These are phyloP conservation scores for Mentha longifolia DNA, from an alignment of 257 asterid species.

Conservation along the genomic window DNA sequence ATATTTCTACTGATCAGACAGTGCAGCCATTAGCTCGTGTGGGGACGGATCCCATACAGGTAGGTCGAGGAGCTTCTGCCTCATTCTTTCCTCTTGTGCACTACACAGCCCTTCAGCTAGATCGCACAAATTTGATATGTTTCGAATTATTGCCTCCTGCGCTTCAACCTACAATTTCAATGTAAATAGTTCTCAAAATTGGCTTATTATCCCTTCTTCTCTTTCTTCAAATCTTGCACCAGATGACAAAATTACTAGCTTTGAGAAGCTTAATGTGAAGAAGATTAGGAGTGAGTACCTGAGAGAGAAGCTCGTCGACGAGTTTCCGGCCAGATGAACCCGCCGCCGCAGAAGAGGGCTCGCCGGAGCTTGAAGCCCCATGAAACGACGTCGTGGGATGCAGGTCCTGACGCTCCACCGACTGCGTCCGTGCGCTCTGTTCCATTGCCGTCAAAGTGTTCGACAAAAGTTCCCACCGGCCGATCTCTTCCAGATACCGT, in stretches of 20 bases:
- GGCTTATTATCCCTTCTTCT: no score
- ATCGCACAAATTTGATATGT: slow-evolving; percentile 57
- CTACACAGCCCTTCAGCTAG: slow-evolving; percentile 60
- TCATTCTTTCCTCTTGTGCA: slow-evolving; percentile 57
- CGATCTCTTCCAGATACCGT: slow-evolving; percentile 54
- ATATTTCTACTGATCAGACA: slow-evolving; percentile 42
- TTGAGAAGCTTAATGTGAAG: slow-evolving; percentile 19
- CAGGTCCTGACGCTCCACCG: slow-evolving; percentile 38
- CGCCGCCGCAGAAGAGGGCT: slow-evolving; percentile 35
- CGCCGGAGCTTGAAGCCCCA: slow-evolving; percentile 37
- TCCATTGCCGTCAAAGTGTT: slow-evolving; percentile 59
- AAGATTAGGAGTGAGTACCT: slow-evolving; percentile 49
- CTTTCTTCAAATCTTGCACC: background rate
- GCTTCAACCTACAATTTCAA: slow-evolving; percentile 58
- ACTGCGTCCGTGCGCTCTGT: slow-evolving; percentile 36
- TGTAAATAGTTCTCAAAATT: slow-evolving; percentile 1
- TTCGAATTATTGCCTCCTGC: slow-evolving; percentile 58
- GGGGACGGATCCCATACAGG: slow-evolving; percentile 77
- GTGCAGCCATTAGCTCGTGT: slow-evolving; percentile 53
- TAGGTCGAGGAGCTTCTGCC: slow-evolving; percentile 53
- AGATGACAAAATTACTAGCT: background rate
- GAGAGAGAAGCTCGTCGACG: slow-evolving; percentile 63
- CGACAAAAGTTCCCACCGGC: slow-evolving; percentile 78
- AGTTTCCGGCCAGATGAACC: slow-evolving; percentile 39
- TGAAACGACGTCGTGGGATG: slow-evolving; percentile 38